Evolutionary conservation across 2,329 filamentous ascomycete genomes (phyloP).

Genomic region (Pseudocercospora crystallina): DNA sequence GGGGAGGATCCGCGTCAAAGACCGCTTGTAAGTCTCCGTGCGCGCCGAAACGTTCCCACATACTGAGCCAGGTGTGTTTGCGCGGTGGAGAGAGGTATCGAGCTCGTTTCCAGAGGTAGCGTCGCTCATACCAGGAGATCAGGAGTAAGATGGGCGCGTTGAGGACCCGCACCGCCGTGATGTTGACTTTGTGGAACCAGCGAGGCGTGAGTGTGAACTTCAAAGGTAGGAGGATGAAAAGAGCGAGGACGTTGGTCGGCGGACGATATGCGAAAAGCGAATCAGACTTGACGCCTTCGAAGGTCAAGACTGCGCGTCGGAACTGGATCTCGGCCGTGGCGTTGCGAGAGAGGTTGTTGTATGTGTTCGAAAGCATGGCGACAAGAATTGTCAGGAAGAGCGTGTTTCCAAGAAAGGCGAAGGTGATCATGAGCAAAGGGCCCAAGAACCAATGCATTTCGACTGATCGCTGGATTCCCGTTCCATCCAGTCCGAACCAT

Average conservation of each 20-base stretch:
- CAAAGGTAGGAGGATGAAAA: slow-evolving; percentile 71
- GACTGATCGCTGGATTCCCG: slow-evolving; percentile 55
- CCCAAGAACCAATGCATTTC: slow-evolving; percentile 80
- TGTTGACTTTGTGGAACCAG: slow-evolving; percentile 90
- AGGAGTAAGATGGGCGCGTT: slow-evolving; percentile 73
- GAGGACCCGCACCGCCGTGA: slow-evolving; percentile 69
- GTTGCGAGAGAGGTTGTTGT: slow-evolving; percentile 73
- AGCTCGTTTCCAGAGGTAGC: slow-evolving; percentile 60
- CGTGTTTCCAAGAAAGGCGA: slow-evolving; percentile 82
- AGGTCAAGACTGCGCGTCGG: slow-evolving; percentile 74
- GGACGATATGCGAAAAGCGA: slow-evolving; percentile 80
- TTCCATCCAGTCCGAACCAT: slow-evolving; percentile 82
- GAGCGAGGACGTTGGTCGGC: slow-evolving; percentile 78
- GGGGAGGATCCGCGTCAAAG: slow-evolving; percentile 69
- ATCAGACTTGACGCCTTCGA: slow-evolving; percentile 83
- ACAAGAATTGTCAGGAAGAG: slow-evolving; percentile 87
- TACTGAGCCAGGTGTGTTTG: slow-evolving; percentile 46
- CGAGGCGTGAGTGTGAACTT: slow-evolving; percentile 76
- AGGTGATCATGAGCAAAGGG: slow-evolving; percentile 76
- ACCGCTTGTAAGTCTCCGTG: slow-evolving; percentile 72
- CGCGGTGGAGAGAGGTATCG: slow-evolving; percentile 36
- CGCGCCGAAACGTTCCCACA: slow-evolving; percentile 69
- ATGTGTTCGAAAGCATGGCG: slow-evolving; percentile 82
- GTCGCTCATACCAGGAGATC: slow-evolving; percentile 70
- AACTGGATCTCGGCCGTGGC: slow-evolving; percentile 83